These are phyloP conservation scores for Heterobasidion parviporum DNA, from an alignment of 1,284 basidiomycete genomes.

Conservation along the genomic window DNA sequence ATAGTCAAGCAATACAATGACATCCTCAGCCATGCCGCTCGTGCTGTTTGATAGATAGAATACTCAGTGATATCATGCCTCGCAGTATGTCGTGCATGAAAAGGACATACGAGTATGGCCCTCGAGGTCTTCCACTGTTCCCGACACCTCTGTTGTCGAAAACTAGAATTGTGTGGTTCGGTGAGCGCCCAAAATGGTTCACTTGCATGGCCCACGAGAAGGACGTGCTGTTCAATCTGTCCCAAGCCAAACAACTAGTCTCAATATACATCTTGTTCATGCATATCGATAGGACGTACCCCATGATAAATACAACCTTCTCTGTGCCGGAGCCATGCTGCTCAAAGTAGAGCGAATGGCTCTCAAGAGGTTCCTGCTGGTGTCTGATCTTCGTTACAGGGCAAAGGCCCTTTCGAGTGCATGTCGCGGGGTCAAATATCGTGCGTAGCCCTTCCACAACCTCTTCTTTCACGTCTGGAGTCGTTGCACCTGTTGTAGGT, in stretches of 20 bases:
- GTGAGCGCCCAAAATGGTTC: conserved; percentile 40
- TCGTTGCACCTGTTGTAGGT: neutral
- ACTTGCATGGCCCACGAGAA: conserved; percentile 62
- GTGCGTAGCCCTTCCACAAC: conserved; percentile 19
- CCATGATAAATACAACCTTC: conserved; percentile 70
- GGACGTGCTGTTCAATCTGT: conserved; percentile 49
- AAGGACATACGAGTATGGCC: conserved; percentile 49
- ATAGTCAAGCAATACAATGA: conserved; percentile 60
- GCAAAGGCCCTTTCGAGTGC: conserved; percentile 61
- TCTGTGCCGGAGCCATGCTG: conserved; percentile 59
- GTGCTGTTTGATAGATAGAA: conserved; percentile 36
- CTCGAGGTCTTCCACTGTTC: conserved; percentile 61
- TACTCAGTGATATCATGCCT: too few species aligned
- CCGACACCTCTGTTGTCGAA: conserved; percentile 89
- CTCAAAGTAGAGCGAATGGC: conserved; percentile 72
- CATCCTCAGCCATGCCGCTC: conserved; percentile 73
- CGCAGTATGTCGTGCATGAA: neutral
- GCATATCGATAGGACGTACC: conserved; percentile 20
- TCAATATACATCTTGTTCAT: neutral
- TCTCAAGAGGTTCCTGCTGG: conserved; percentile 43
- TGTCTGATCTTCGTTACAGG: conserved; percentile 51
- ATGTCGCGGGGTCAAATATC: conserved; percentile 49
- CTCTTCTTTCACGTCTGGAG: neutral
- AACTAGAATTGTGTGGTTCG: conserved; percentile 58
- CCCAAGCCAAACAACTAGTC: neutral